These are phyloP conservation scores for Sporothrix curviconia DNA, from an alignment of 2,329 filamentous ascomycete species.

Conservation along the genomic window DNA sequence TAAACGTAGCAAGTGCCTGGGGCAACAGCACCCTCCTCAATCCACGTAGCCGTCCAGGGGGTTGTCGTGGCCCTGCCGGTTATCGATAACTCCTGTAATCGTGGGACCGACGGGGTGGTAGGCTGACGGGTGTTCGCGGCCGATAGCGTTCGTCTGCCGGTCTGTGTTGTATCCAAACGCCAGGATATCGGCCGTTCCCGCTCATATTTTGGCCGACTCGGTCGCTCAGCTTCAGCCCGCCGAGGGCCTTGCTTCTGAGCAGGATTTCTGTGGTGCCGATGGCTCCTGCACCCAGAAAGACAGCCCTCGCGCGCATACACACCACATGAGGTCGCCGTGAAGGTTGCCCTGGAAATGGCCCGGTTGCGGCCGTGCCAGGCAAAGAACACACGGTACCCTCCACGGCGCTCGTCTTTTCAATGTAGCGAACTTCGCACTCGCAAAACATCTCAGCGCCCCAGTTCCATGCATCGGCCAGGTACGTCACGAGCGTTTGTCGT, in stretches of 20 bases:
- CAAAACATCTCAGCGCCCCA: constrained; percentile 68
- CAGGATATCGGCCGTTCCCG: constrained; percentile 60
- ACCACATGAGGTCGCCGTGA: constrained; percentile 57
- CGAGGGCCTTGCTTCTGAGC: constrained; percentile 52
- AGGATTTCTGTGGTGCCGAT: constrained; percentile 62
- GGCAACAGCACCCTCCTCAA: constrained; percentile 59
- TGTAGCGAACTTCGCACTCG: constrained; percentile 58
- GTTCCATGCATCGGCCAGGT: constrained; percentile 63
- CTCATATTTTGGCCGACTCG: constrained; percentile 54
- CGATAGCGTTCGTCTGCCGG: constrained; percentile 49
- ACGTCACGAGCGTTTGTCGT: constrained; percentile 60
- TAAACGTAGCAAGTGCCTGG: constrained; percentile 46
- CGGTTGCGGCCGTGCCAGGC: constrained; percentile 56
- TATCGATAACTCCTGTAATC: constrained; percentile 58
- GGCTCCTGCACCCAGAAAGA: constrained; percentile 60
- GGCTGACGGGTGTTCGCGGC: constrained; percentile 40
- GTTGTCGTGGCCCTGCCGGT: constrained; percentile 44
- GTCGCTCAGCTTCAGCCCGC: constrained; percentile 52
- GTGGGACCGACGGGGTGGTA: constrained; percentile 54
- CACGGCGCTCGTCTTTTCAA: constrained; percentile 45
- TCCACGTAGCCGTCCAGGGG: constrained; percentile 56
- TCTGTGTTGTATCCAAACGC: constrained; percentile 60
- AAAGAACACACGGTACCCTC: constrained; percentile 59
- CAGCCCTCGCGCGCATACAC: constrained; percentile 57
- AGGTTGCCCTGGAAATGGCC: constrained; percentile 48